Percentiles rank a stretch among this genome's conserved stretches.
phyloP scores from a whole-genome alignment of 1,139 yeast genomes.

The Blastobotrys buckinghamii region DNA sequence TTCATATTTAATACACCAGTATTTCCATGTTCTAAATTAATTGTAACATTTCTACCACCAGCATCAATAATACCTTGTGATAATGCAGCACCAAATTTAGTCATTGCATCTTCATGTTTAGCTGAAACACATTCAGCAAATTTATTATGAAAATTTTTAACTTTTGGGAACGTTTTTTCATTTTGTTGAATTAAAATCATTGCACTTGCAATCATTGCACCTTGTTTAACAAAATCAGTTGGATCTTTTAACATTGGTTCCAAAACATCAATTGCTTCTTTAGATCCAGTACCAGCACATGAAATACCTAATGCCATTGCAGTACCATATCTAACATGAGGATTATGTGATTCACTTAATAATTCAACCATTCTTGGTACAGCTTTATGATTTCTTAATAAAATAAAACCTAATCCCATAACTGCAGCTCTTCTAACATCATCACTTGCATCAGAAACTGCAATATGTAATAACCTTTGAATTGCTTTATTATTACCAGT shows the following conservation, averaged over 20 bases:
- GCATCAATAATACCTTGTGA: conserved; percentile 99
- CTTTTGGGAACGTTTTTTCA: conserved; percentile 76
- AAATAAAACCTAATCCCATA: conserved; percentile 85
- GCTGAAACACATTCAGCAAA: conserved; percentile 71
- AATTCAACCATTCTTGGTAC: conserved; percentile 94
- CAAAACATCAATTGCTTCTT: conserved; percentile 84
- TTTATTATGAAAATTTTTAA: conserved; percentile 65
- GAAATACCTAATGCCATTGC: conserved; percentile 96
- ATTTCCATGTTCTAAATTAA: conserved; percentile 81
- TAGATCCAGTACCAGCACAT: conserved; percentile 90
- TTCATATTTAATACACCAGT: conserved; percentile 86
- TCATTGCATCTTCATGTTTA: conserved; percentile 94
- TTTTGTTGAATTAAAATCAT: conserved; percentile 94
- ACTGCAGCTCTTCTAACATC: conserved; percentile 97
- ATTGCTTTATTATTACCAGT: conserved; percentile 89
- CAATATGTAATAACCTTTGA: conserved; percentile 78
- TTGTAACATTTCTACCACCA: conserved; percentile 97
- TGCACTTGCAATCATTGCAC: conserved; percentile 88
- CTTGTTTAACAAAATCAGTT: conserved; percentile 96
- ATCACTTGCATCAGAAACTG: conserved; percentile 95
- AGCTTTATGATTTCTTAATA: conserved; percentile 85
- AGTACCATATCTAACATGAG: conserved; percentile 97
- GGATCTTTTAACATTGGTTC: conserved; percentile 93
- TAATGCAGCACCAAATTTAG: conserved; percentile 94
- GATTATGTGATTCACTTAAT: conserved; percentile 90